Evolutionary conservation across 2,329 filamentous ascomycete genomes (phyloP).

Genomic region (Clonostachys rhizophaga): DNA sequence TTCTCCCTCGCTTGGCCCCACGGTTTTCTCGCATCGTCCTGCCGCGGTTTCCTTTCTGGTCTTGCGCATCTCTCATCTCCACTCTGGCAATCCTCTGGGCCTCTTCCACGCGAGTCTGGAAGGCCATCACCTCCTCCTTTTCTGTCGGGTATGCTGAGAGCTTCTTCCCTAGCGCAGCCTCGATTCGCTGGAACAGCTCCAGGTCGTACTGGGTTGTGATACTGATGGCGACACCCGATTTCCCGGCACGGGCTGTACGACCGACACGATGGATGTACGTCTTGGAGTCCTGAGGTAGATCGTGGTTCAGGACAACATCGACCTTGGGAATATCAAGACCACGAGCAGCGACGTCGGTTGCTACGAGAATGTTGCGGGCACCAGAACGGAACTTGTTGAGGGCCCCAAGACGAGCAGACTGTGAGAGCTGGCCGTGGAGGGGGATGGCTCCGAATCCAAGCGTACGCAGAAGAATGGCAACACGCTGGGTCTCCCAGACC

Average conservation of each 20-base stretch:
- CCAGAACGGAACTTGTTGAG: slow-evolving; percentile 85
- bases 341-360: slow-evolving; percentile 89
- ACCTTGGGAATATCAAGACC: slow-evolving; percentile 93
- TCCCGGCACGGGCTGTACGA: slow-evolving; percentile 81
- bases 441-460: slow-evolving; percentile 90
- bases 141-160: slow-evolving; percentile 63
- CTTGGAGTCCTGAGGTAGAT: slow-evolving; percentile 79
- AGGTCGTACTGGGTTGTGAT: slow-evolving; percentile 86
- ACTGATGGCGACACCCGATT: slow-evolving; percentile 74
- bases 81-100: slow-evolving; percentile 75
- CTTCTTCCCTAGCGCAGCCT: slow-evolving; percentile 76
- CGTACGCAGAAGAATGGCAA: slow-evolving; percentile 76
- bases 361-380: slow-evolving; percentile 80
- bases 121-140: slow-evolving; percentile 82
- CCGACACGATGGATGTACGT: slow-evolving; percentile 90
- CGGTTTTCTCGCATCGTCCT: slow-evolving; percentile 37
- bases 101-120: slow-evolving; percentile 73
- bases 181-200: slow-evolving; percentile 76
- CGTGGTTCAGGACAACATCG: slow-evolving; percentile 81
- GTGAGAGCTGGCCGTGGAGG: slow-evolving; percentile 86
- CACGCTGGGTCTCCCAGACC: slow-evolving; percentile 82
- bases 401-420: slow-evolving; percentile 80
- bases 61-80: slow-evolving; percentile 77
- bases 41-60: slow-evolving; percentile 56
- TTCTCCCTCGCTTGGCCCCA: slow-evolving; percentile 33